Evolutionary conservation across 208 protist genomes (phyloP).

Genomic region (Acanthamoeba quina): DNA sequence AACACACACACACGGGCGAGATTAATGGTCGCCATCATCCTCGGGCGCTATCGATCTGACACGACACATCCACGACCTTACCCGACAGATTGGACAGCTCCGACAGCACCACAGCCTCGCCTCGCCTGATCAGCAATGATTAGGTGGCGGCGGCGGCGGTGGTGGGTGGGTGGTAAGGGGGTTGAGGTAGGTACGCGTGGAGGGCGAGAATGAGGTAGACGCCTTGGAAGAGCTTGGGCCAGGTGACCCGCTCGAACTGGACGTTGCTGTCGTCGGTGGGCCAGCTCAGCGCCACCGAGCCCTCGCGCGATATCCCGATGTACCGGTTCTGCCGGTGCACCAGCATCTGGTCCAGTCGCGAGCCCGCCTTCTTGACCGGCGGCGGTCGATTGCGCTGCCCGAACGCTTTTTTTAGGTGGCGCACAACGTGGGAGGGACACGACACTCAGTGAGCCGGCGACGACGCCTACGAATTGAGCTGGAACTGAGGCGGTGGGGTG

Average conservation of each 20-base stretch:
- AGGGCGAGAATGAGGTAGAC: constrained; percentile 60
- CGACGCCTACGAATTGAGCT: background rate
- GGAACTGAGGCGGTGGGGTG: background rate
- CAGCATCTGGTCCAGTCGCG: constrained; percentile 43
- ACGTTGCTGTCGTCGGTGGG: constrained; percentile 16
- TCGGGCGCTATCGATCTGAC: too few species aligned
- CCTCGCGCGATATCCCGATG: constrained; percentile 50
- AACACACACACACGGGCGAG: too few species aligned
- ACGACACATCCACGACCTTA: background rate
- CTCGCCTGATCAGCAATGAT: background rate
- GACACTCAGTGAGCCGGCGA: too few species aligned
- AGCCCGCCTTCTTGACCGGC: background rate
- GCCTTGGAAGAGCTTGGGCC: constrained; percentile 74
- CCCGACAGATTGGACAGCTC: constrained; percentile 63
- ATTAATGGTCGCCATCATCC: too few species aligned
- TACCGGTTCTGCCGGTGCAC: constrained; percentile 54
- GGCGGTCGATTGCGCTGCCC: constrained; percentile 61
- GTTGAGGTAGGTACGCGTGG: constrained; percentile 27
- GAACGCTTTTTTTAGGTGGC: background rate
- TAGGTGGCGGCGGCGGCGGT: background rate
- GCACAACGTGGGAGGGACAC: too few species aligned
- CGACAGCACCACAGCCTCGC: constrained; percentile 4
- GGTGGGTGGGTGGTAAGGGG: background rate
- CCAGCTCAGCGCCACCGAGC: constrained; percentile 67
- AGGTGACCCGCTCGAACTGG: constrained; percentile 59